Evolutionary conservation across 129 eudicot genomes (phyloP), one percentile per base, ranked within the genome.

Genomic region (Pittosporum tobira): DNA sequence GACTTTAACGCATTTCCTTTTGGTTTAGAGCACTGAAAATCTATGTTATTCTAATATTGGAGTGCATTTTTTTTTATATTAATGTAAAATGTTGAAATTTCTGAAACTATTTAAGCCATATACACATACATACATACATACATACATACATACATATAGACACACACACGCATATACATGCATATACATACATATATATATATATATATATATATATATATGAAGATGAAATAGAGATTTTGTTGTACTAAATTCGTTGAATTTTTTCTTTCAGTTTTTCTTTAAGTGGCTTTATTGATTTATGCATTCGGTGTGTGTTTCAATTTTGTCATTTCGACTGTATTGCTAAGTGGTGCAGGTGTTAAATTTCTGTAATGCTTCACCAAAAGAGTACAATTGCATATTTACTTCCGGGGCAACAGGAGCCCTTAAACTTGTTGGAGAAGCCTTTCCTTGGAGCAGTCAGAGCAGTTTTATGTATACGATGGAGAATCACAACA

Each of bases 331-430:
- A 2, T 53, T 12, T 51, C 15, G 31, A 15, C 36, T 54, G 38
- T 4, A 59, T 15, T 18, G 20, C 21, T 11, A 30, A 58, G 51
- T 58, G 63, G 29, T 49, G 19, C 65, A 91, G 98, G 88, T 86
- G 63, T 94, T 91, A 31, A 80, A 66, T 50, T 79, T 77, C 58
- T 91, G 79, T 68, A 86, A 83, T 60, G 98, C 96, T 12, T 87
- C 96, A 4, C 85, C 94, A 2, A 70, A 75, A 76, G 98, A 91
- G 64, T 91, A 91, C 71, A 83, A 76, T 53, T 86, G 95, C 64
- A 82, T 91, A 62, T 91, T 91, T 68, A 91, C 98, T 31, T 81
- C 95, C 22, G 98, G 98, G 62, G 96, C 98, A 68, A 91, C 98
- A 22, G 88, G 94, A 20, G 95, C 98, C 50, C 73, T 91, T 31